These are phyloP conservation scores for Colletotrichum falcatum DNA, from an alignment of 2,329 filamentous ascomycete species.

Conservation along the genomic window DNA sequence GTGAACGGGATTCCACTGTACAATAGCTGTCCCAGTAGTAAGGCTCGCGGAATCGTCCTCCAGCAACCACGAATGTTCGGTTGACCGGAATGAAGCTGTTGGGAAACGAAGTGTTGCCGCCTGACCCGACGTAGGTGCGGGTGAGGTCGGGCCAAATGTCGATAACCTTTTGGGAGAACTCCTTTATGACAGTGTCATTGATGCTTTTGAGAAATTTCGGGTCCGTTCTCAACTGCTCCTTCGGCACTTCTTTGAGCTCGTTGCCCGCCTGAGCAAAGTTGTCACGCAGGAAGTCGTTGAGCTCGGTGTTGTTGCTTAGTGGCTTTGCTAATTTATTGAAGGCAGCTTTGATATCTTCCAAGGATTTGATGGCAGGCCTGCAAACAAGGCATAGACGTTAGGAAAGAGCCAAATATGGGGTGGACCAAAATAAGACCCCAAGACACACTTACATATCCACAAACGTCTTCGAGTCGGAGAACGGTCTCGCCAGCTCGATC, in stretches of 20 bases:
- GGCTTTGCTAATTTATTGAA: conserved; percentile 71
- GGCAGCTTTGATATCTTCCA: conserved; percentile 71
- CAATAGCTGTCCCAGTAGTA: conserved; percentile 78
- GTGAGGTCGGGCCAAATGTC: conserved; percentile 78
- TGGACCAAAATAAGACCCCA: not conserved
- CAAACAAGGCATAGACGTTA: conserved; percentile 38
- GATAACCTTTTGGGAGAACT: conserved; percentile 74
- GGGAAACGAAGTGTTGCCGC: conserved; percentile 66
- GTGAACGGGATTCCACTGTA: not conserved
- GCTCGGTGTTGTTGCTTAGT: conserved; percentile 71
- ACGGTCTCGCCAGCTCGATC: conserved; percentile 73
- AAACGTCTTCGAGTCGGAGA: conserved; percentile 77
- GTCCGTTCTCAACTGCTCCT: conserved; percentile 64
- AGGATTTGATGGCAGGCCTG: conserved; percentile 69
- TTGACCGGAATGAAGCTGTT: conserved; percentile 75
- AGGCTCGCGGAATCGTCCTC: conserved; percentile 76
- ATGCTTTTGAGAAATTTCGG: conserved; percentile 69
- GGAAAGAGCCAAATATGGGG: not conserved
- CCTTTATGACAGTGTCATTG: conserved; percentile 67
- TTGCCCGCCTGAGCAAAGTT: conserved; percentile 74
- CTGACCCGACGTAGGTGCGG: conserved; percentile 65
- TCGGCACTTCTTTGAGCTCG: conserved; percentile 68
- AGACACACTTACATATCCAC: conserved; percentile 70
- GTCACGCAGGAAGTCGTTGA: conserved; percentile 70
- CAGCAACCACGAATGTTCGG: conserved; percentile 76